phyloP scores from a whole-genome alignment of 2,329 filamentous ascomycete species.

The Tolypocladium tropicale region DNA sequence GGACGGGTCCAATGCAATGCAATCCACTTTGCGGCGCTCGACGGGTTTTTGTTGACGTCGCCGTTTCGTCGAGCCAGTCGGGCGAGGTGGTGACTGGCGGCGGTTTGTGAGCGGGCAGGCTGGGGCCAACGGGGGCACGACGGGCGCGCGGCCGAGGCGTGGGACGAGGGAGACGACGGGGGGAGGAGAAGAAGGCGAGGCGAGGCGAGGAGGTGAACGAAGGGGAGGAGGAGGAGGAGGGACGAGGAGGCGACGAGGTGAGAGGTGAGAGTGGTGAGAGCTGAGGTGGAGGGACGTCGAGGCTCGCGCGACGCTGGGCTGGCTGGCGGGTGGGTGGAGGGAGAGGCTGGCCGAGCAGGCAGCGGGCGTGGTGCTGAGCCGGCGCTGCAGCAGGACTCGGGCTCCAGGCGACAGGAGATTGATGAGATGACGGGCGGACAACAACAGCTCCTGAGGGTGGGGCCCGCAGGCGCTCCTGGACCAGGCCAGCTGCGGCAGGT shows the following conservation, averaged over 20 bases:
- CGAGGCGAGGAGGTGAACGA: not conserved
- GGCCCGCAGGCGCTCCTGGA: not conserved
- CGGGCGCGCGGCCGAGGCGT: not conserved
- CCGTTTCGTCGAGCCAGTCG: slow-evolving; percentile 6
- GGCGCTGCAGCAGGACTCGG: slow-evolving; percentile 2
- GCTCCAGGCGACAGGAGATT: slow-evolving; percentile 16
- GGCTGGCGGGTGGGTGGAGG: not conserved
- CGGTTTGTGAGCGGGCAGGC: not conserved
- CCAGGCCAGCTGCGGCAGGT: slow-evolving; percentile 7
- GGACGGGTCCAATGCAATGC: not conserved
- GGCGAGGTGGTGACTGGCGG: slow-evolving; percentile 3
- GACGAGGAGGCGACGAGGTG: not conserved
- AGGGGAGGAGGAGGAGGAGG: not conserved
- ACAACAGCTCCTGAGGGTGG: slow-evolving; percentile 5
- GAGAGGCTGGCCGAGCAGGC: not conserved
- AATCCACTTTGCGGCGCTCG: not conserved
- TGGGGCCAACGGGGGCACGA: not conserved
- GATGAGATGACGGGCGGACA: slow-evolving; percentile 9
- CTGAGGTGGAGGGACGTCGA: not conserved
- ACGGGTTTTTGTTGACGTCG: slow-evolving; percentile 8
- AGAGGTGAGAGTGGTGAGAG: too few relatives aligned
- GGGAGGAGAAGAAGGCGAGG: not conserved
- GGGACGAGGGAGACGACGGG: not conserved
- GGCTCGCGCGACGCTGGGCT: not conserved
- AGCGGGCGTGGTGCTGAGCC: not conserved